Conservation (phyloP, 192 early-diverging fungal species). For the Umbelopsis sp. region DNA sequence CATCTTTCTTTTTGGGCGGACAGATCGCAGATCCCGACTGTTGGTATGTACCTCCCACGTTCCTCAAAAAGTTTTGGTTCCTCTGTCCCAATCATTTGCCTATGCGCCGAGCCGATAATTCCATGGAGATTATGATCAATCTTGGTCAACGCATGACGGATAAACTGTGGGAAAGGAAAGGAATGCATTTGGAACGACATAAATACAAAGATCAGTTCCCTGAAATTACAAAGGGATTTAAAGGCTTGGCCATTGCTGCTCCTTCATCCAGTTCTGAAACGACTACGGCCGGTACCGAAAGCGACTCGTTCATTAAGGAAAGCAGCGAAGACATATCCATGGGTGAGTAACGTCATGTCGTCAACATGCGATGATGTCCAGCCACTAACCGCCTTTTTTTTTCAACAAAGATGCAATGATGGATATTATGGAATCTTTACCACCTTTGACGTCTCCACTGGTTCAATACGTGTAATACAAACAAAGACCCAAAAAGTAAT, state of each 20-base stretch:
- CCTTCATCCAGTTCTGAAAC: constrained; percentile 7
- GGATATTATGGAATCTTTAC: constrained; percentile 27
- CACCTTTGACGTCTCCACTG: constrained; percentile 16
- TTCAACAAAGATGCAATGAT: constrained; percentile 14
- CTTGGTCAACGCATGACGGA: constrained; percentile 25
- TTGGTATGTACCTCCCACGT: constrained; percentile 35
- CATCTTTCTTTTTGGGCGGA: constrained; percentile 30
- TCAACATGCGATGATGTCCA: no score
- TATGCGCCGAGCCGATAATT: constrained; percentile 29
- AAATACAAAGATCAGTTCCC: constrained; percentile 28
- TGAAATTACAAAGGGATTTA: constrained; percentile 14
- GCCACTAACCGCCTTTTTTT: not conserved
- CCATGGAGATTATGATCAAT: constrained; percentile 23
- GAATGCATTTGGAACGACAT: constrained; percentile 35
- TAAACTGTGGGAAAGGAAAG: constrained; percentile 25
- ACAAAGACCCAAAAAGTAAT: not conserved
- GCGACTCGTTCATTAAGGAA: constrained; percentile 10
- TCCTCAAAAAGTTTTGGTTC: constrained; percentile 36
- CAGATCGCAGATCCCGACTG: constrained; percentile 32
- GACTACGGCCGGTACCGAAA: constrained; percentile 22
- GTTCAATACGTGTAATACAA: constrained; percentile 1
- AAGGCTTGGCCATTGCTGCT: constrained; percentile 8
- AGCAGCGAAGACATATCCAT: constrained; percentile 23
- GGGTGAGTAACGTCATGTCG: constrained; percentile 1
- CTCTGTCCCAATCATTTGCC: constrained; percentile 32